Evolutionary conservation across 2,329 filamentous ascomycete species (phyloP).

Genomic region (Penicillium sp.): DNA sequence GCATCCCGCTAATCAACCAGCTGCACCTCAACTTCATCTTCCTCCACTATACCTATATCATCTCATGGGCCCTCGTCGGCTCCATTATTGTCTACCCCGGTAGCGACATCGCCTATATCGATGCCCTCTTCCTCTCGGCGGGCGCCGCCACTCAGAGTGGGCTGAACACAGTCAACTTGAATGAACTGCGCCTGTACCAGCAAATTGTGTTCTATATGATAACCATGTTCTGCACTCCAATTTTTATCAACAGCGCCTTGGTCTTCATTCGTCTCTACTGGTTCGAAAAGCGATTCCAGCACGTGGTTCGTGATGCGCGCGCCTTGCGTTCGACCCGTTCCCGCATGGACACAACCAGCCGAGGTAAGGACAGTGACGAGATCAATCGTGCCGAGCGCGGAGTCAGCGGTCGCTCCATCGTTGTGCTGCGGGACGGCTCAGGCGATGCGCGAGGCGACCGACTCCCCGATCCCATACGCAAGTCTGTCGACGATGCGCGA

Average conservation of each 20-base stretch:
- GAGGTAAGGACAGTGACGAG: slow-evolving; percentile 43
- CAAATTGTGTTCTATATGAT: slow-evolving; percentile 71
- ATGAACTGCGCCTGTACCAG: slow-evolving; percentile 67
- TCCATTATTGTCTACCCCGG: slow-evolving; percentile 73
- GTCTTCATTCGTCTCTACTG: slow-evolving; percentile 93
- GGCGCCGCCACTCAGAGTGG: slow-evolving; percentile 90
- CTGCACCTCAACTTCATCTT: slow-evolving; percentile 47
- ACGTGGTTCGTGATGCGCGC: slow-evolving; percentile 72
- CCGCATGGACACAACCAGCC: slow-evolving; percentile 54
- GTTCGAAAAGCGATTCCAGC: slow-evolving; percentile 95
- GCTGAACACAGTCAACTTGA: slow-evolving; percentile 73
- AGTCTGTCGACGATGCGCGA: slow-evolving; percentile 24
- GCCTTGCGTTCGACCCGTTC: slow-evolving; percentile 63
- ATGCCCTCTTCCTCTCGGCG: slow-evolving; percentile 83
- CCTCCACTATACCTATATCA: slow-evolving; percentile 69
- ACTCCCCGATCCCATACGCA: slow-evolving; percentile 18
- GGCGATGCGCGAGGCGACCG: slow-evolving; percentile 28
- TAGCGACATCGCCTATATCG: slow-evolving; percentile 70
- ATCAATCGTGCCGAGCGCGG: slow-evolving; percentile 37
- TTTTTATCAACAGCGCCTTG: slow-evolving; percentile 78
- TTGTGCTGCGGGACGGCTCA: slow-evolving; percentile 35
- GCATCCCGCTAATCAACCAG: slow-evolving; percentile 37
- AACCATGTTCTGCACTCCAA: slow-evolving; percentile 74
- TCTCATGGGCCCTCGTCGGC: slow-evolving; percentile 67
- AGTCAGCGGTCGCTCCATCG: slow-evolving; percentile 38